A percentile compares a stretch with the other conserved stretches of the same genome.
phyloP scores from a whole-genome alignment of 2,329 filamentous ascomycete genomes.

The Ascocoryne sarcoides region DNA sequence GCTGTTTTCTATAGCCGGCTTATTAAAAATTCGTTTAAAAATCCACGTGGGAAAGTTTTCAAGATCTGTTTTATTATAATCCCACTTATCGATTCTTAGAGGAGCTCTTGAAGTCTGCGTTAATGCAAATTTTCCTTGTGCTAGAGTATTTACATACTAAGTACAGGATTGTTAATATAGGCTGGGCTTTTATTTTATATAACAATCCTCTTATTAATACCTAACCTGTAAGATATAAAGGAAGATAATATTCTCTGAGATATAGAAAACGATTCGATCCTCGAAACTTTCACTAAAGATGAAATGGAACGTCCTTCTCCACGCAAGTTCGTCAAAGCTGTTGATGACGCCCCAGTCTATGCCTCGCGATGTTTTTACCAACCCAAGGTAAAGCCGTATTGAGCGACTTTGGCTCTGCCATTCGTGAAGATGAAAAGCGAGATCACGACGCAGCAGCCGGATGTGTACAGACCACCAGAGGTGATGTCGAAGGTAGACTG shows the following conservation, averaged over 20 bases:
- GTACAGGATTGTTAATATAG: constrained; percentile 37
- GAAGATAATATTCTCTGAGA: constrained; percentile 38
- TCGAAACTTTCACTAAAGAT: constrained; percentile 31
- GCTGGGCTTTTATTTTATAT: too few species aligned
- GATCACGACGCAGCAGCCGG: constrained; percentile 31
- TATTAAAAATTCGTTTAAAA: constrained; percentile 34
- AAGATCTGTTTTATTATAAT: constrained; percentile 29
- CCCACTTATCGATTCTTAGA: constrained; percentile 19
- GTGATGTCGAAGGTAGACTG: constrained; percentile 38
- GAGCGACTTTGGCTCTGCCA: constrained; percentile 41
- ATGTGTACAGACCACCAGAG: constrained; percentile 35
- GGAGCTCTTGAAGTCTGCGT: constrained; percentile 27
- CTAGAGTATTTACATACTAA: constrained; percentile 38
- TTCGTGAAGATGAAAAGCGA: constrained; percentile 30
- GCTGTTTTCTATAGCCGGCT: too few species aligned
- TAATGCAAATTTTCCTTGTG: constrained; percentile 32
- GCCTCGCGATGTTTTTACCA: constrained; percentile 32
- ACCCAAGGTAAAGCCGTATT: constrained; percentile 31
- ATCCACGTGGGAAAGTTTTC: constrained; percentile 36
- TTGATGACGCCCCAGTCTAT: constrained; percentile 35
- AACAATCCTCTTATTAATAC: not conserved
- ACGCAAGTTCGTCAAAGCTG: constrained; percentile 29
- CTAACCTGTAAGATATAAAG: constrained; percentile 32
- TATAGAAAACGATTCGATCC: constrained; percentile 29
- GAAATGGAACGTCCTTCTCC: constrained; percentile 34